These are phyloP conservation scores for Pisolithus tinctorius DNA, from an alignment of 768 basidiomycete species.

Conservation along the genomic window DNA sequence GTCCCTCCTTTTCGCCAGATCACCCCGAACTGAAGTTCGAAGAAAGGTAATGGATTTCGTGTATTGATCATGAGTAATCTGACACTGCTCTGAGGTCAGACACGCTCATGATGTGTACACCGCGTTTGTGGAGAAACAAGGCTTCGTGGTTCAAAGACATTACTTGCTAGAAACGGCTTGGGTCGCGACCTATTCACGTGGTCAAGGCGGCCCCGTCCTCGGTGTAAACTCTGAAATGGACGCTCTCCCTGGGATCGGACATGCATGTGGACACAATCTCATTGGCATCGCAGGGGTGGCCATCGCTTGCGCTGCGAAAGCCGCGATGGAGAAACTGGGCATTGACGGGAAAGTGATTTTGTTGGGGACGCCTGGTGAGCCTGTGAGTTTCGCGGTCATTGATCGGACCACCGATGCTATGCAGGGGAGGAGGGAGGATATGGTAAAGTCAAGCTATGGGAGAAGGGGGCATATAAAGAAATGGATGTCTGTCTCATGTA, in stretches of 20 bases:
- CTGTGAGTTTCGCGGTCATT: background rate
- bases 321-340: slow-evolving; percentile 51
- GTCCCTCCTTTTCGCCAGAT: slow-evolving; percentile 29
- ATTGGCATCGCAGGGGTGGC: slow-evolving; percentile 74
- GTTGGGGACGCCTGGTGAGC: slow-evolving; percentile 69
- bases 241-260: slow-evolving; percentile 52
- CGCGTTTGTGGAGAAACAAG: slow-evolving; percentile 56
- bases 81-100: slow-evolving; percentile 25
- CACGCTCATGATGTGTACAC: slow-evolving; percentile 69
- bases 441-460: slow-evolving; percentile 66
- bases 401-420: background rate
- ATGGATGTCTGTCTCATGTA: slow-evolving; percentile 79
- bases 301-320: slow-evolving; percentile 62
- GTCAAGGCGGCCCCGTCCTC: slow-evolving; percentile 60
- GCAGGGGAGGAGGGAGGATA: slow-evolving; percentile 74
- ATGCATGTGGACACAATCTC: slow-evolving; percentile 79
- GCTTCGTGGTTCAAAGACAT: slow-evolving; percentile 56
- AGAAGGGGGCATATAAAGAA: slow-evolving; percentile 64
- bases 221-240: slow-evolving; percentile 84
- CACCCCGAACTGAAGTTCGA: slow-evolving; percentile 66
- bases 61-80: background rate
- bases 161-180: slow-evolving; percentile 68
- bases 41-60: slow-evolving; percentile 38
- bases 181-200: slow-evolving; percentile 60
- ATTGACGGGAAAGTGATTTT: slow-evolving; percentile 65